Conservation (phyloP, 257 asterid species). For the Galeopsis tetrahit region DNA sequence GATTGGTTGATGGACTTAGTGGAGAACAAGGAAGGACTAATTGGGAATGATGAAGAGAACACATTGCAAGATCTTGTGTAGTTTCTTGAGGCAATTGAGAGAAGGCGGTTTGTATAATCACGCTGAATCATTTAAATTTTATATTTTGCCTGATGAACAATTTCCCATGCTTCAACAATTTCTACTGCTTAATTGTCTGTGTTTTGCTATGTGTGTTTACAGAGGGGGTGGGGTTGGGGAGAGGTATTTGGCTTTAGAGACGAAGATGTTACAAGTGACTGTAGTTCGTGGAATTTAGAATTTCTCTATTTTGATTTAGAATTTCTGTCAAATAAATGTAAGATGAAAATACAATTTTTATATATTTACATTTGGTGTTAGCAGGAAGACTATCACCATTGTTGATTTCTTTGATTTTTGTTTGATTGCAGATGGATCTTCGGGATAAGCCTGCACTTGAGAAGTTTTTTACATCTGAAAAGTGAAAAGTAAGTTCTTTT, state of each 20-base stretch:
- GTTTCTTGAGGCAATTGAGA: not conserved
- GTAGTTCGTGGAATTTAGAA: slow-evolving; percentile 7
- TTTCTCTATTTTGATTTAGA: not conserved
- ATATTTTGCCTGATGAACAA: no score
- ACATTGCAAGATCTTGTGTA: slow-evolving; percentile 7
- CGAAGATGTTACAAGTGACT: no score
- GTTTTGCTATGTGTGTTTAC: not conserved
- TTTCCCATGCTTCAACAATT: not conserved
- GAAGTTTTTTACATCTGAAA: no score
- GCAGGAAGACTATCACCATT: no score
- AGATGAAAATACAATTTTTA: no score
- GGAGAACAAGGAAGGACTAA: slow-evolving; percentile 5
- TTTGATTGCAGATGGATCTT: no score
- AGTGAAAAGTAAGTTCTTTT: no score
- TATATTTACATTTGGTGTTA: no score
- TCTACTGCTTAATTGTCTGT: slow-evolving; percentile 10
- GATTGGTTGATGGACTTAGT: not conserved
- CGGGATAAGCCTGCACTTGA: no score
- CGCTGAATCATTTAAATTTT: not conserved
- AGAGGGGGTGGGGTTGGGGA: not conserved
- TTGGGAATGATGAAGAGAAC: slow-evolving; percentile 16
- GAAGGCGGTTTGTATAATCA: not conserved
- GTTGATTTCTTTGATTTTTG: no score
- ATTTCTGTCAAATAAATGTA: not conserved
- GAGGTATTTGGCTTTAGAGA: not conserved